Conservation (phyloP, 495 filamentous ascomycete species). For the Oidiodendron maius region DNA sequence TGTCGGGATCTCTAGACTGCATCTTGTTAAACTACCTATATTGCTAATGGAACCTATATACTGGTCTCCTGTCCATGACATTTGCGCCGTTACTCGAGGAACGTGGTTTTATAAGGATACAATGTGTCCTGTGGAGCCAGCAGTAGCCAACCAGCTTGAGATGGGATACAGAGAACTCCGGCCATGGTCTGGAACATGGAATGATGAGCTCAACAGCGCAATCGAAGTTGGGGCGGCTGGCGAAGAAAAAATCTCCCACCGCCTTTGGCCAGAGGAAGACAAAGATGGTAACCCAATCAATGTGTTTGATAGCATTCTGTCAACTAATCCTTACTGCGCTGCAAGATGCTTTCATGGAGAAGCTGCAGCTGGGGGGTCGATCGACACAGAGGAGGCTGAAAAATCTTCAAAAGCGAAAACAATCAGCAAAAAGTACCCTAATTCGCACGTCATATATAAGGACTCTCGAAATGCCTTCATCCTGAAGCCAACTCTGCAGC, state of each 20-base stretch:
- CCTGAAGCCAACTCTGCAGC: conserved; percentile 69
- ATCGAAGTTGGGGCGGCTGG: conserved; percentile 85
- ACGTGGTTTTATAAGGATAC: conserved; percentile 98
- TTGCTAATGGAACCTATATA: conserved; percentile 93
- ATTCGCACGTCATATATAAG: conserved; percentile 77
- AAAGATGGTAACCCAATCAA: conserved; percentile 26
- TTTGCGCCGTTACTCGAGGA: conserved; percentile 73
- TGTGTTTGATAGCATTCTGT: conserved; percentile 21
- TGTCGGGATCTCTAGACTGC: conserved; percentile 73
- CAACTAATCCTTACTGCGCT: conserved; percentile 44
- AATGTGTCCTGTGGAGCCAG: conserved; percentile 81
- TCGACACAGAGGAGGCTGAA: conserved; percentile 34
- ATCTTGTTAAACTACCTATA: conserved; percentile 48
- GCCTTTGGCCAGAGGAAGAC: conserved; percentile 61
- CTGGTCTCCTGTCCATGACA: conserved; percentile 92
- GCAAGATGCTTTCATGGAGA: conserved; percentile 48
- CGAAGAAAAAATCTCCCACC: conserved; percentile 82
- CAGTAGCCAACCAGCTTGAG: conserved; percentile 90
- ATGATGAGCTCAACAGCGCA: conserved; percentile 85
- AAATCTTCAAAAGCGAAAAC: conserved; percentile 19
- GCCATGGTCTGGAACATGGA: conserved; percentile 90
- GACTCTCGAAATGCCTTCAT: conserved; percentile 70
- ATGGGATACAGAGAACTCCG: conserved; percentile 78
- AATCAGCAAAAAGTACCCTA: conserved; percentile 46
- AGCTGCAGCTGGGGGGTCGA: conserved; percentile 42